Percentiles rank a stretch among this genome's conserved stretches.
phyloP scores from a whole-genome alignment of 148 eudicot genomes.

The Heliamphora exappendiculata region DNA sequence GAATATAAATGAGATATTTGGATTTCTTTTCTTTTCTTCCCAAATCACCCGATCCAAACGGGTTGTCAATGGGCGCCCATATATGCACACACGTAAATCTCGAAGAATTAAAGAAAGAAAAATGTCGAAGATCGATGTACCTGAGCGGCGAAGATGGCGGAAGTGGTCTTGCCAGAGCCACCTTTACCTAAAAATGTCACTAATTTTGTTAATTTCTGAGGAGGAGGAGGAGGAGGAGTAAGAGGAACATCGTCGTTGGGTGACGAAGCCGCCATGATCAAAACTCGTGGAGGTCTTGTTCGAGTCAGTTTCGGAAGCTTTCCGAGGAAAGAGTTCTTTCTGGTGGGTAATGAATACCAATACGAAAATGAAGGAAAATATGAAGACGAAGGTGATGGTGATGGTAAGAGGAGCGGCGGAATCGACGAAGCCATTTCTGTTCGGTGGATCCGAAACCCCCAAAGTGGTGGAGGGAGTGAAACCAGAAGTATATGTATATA shows the following conservation, averaged over 20 bases:
- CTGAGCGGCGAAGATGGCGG: constrained; percentile 90
- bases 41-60: no score
- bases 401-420: constrained; percentile 6
- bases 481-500: neutral
- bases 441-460: neutral
- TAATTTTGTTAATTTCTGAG: constrained; percentile 41
- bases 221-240: neutral
- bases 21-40: no score
- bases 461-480: neutral
- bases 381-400: constrained; percentile 1
- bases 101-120: no score
- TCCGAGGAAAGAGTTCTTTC: neutral
- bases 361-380: no score
- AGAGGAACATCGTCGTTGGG: constrained; percentile 4
- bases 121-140: constrained; percentile 20
- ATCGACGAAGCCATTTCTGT: constrained; percentile 10
- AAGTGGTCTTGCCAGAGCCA: constrained; percentile 88
- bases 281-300: constrained; percentile 4
- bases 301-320: neutral
- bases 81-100: neutral
- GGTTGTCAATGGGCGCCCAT: no score
- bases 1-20: no score
- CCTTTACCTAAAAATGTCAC: constrained; percentile 91
- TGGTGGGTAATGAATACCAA: constrained; percentile 4
- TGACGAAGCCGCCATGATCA: constrained; percentile 15